Base-by-base conservation (phyloP, 2,329 filamentous ascomycete species). In the Phoma sp. region DNA sequence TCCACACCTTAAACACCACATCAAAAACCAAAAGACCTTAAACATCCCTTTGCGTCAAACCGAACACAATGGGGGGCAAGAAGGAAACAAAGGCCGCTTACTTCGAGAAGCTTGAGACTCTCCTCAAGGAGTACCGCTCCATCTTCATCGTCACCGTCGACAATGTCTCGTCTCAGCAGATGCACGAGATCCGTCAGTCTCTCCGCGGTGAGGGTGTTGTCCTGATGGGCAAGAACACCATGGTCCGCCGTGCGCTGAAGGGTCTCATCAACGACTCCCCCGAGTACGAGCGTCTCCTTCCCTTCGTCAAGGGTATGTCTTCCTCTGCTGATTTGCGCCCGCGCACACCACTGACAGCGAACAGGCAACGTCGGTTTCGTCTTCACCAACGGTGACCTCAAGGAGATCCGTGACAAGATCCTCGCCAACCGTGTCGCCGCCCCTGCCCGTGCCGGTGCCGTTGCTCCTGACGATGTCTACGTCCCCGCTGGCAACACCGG, bases 131-230 rank as follows among this genome's bases (percentile, higher is more conserved):
- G 80, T 98, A 96, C 89, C 87, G 87, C 80, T 93, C 90, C 77
- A 90, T 98, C 84, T 98, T 99, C 91, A 93, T 99, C 80, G 93
- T 96, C 80, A 87, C 78, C 77, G 75, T 77, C 64, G 75, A 98
- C 91, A 99, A 98, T 99, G 95, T 99, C 88, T 91, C 89, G 81
- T 99, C 95, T 72, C 95, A 99, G 88, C 96, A 99, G 89, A 99
- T 99, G 96, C 95, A 99, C 91, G 95, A 99, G 88, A 98, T 99
- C 81, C 90, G 95, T 80, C 83, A 89, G 75, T 82, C 91, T 75
- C 90, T 99, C 79, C 93, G 95, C 79, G 89, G 89, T 62, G 83
- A 96, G 81, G 93, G 87, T 82, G 90, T 98, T 72, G 93, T 99
- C 73, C 86, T 99, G 82, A 98, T 98, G 95, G 95, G 93, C 79